Conservation (phyloP, 768 basidiomycete species). For the Leccinum arenicola region DNA sequence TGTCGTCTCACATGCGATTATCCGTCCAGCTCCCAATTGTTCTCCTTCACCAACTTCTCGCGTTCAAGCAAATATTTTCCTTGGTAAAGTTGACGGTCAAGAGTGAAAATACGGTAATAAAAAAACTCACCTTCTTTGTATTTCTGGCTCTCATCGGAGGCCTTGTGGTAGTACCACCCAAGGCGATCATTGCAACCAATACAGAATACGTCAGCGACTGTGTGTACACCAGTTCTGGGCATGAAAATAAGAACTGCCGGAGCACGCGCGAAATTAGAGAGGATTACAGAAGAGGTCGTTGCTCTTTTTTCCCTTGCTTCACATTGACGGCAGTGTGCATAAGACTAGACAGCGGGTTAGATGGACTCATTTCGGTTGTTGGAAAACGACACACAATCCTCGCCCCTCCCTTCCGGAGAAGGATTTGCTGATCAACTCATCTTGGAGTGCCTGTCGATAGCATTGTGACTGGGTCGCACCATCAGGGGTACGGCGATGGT, state of each 20-base stretch:
- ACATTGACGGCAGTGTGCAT: constrained; percentile 78
- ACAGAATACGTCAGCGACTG: constrained; percentile 79
- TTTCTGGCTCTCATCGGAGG: constrained; percentile 72
- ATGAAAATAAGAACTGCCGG: constrained; percentile 2
- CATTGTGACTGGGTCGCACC: background rate
- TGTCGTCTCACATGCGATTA: constrained; percentile 13
- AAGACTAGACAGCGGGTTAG: constrained; percentile 42
- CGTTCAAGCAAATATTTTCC: constrained; percentile 81
- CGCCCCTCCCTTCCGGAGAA: constrained; percentile 83
- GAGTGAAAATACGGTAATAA: background rate
- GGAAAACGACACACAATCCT: constrained; percentile 58
- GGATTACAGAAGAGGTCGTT: constrained; percentile 65
- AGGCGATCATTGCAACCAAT: constrained; percentile 74
- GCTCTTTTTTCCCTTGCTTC: constrained; percentile 69
- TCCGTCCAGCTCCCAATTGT: constrained; percentile 68
- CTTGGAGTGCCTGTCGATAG: constrained; percentile 62
- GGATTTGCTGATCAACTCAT: constrained; percentile 81
- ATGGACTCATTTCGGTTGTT: background rate
- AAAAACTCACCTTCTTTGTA: constrained; percentile 72
- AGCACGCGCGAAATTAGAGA: constrained; percentile 4
- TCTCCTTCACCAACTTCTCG: constrained; percentile 79
- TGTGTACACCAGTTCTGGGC: constrained; percentile 72
- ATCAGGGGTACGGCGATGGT: background rate
- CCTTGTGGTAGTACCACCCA: constrained; percentile 84
- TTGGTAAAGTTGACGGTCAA: constrained; percentile 34